These are phyloP conservation scores for Cubamyces lactineus DNA, from an alignment of 768 basidiomycete genomes.

Conservation along the genomic window DNA sequence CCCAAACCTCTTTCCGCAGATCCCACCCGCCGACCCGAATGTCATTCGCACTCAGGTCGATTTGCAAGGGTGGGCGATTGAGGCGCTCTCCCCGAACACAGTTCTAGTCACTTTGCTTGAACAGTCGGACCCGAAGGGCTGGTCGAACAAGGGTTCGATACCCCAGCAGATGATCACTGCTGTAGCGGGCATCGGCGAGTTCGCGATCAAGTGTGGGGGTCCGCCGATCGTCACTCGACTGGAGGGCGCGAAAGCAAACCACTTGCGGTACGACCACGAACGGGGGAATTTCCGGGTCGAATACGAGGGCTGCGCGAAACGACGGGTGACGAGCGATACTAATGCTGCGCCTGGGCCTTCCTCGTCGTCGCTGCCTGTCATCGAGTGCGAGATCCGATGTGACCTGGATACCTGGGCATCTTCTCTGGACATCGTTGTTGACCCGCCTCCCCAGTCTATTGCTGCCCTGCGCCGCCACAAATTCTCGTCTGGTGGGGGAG, in stretches of 20 bases:
- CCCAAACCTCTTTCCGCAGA: constrained; percentile 77
- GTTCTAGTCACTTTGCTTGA: constrained; percentile 92
- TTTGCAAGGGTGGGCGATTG: constrained; percentile 98
- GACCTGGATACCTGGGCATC: constrained; percentile 89
- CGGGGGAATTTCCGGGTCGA: constrained; percentile 79
- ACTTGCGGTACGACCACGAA: constrained; percentile 87
- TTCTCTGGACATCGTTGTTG: constrained; percentile 85
- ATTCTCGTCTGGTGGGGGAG: constrained; percentile 85
- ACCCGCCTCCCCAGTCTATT: constrained; percentile 87
- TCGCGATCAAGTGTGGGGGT: constrained; percentile 92
- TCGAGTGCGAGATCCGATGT: constrained; percentile 91
- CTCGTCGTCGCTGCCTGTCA: constrained; percentile 45
- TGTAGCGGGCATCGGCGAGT: constrained; percentile 92
- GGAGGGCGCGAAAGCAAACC: constrained; percentile 72
- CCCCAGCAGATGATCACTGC: constrained; percentile 92
- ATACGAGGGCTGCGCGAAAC: constrained; percentile 69
- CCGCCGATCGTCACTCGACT: constrained; percentile 91
- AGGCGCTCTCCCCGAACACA: constrained; percentile 92
- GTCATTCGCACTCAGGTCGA: constrained; percentile 95
- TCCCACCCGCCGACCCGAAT: constrained; percentile 67
- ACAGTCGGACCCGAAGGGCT: constrained; percentile 96
- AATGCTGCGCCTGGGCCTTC: constrained; percentile 21
- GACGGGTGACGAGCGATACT: constrained; percentile 36
- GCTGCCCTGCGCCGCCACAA: constrained; percentile 86
- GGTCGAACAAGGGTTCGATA: constrained; percentile 93